phyloP scores from a whole-genome alignment of 495 filamentous ascomycete species.

The Penicillium coprophilum region DNA sequence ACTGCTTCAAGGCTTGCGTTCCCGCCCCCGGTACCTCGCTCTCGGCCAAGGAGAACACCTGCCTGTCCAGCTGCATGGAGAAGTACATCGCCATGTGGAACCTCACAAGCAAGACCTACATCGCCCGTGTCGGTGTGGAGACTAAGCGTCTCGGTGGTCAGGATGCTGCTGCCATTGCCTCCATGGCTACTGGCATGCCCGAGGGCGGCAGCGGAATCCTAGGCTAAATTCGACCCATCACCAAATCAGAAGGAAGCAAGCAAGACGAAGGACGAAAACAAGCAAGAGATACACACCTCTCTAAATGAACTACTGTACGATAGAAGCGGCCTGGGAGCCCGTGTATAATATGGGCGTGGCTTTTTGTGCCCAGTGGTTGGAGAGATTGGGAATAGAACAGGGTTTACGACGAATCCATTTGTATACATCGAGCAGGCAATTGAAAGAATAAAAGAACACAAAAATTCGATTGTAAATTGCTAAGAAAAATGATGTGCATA shows the following conservation, averaged over 20 bases:
- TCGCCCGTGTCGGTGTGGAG: constrained; percentile 69
- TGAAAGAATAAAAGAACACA: constrained; percentile 21
- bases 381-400: constrained; percentile 17
- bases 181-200: constrained; percentile 28
- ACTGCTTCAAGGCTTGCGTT: constrained; percentile 94
- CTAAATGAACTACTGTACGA: constrained; percentile 24
- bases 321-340: constrained; percentile 29
- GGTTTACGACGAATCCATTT: constrained; percentile 28
- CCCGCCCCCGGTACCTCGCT: constrained; percentile 78
- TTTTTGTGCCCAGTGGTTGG: constrained; percentile 15
- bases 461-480: constrained; percentile 31
- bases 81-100: constrained; percentile 98
- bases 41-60: constrained; percentile 68
- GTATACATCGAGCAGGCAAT: constrained; percentile 22
- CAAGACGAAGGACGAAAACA: constrained; percentile 6
- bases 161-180: constrained; percentile 27
- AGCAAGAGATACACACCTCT: constrained; percentile 7
- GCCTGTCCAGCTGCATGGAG: constrained; percentile 88
- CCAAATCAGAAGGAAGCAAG: neutral
- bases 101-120: constrained; percentile 71
- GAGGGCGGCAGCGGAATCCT: constrained; percentile 17
- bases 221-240: constrained; percentile 5
- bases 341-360: constrained; percentile 32
- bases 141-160: constrained; percentile 38
- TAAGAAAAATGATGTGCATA: constrained; percentile 16